Evolutionary conservation across 495 filamentous ascomycete species (phyloP).

Genomic region (Penicillium daleae): DNA sequence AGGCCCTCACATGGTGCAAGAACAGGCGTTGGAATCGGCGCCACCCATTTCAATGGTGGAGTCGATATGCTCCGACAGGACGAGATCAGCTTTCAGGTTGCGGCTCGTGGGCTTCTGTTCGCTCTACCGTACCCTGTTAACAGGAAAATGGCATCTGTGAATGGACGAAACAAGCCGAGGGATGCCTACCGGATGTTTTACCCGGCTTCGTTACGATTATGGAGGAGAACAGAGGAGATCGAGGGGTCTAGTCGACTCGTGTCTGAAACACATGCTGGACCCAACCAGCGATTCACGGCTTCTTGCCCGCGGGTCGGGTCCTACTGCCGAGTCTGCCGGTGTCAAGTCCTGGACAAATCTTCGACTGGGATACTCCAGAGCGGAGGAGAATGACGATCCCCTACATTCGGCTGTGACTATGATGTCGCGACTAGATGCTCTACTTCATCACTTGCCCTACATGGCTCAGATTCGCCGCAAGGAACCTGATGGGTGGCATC

Average conservation of each 20-base stretch:
- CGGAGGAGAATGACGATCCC: conserved; percentile 34
- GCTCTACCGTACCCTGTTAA: conserved; percentile 84
- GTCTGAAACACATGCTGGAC: conserved; percentile 51
- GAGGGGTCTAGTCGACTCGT: conserved; percentile 70
- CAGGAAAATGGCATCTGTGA: conserved; percentile 48
- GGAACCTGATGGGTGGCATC: conserved; percentile 45
- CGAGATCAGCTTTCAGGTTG: conserved; percentile 88
- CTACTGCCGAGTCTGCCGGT: conserved; percentile 30
- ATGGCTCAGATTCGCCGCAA: conserved; percentile 62
- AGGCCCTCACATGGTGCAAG: conserved; percentile 32
- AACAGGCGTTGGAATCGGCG: conserved; percentile 41
- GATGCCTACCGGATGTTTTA: conserved; percentile 86
- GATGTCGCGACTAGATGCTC: conserved; percentile 70
- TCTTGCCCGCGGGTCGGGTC: conserved; percentile 26
- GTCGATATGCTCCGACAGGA: conserved; percentile 82
- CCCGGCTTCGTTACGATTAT: conserved; percentile 75
- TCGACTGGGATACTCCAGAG: conserved; percentile 22
- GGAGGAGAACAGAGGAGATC: conserved; percentile 77
- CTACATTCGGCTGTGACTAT: conserved; percentile 53
- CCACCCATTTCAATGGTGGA: conserved; percentile 50
- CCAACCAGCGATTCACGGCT: conserved; percentile 23
- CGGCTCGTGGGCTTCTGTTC: conserved; percentile 80
- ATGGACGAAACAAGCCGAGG: conserved; percentile 34
- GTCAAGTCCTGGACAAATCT: conserved; percentile 43
- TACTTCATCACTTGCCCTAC: conserved; percentile 86